Percentiles rank a stretch among this genome's conserved stretches.
These are phyloP conservation scores for Acacia acuminata DNA, from an alignment of 306 rosid species.

Conservation along the genomic window DNA sequence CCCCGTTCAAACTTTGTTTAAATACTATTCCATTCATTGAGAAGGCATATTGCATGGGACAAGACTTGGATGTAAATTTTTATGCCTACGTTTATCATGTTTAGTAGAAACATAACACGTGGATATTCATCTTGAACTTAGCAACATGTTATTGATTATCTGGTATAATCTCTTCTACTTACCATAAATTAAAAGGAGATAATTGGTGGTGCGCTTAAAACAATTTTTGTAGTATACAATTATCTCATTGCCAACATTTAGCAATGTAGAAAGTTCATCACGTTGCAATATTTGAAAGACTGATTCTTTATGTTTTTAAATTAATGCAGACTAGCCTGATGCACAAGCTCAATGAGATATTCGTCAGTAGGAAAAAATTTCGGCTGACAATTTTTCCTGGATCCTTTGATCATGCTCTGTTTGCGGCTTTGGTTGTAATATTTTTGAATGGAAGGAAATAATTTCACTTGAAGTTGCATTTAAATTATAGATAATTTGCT, in stretches of 20 bases:
- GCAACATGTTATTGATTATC: neutral
- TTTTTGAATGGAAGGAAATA: constrained; percentile 65
- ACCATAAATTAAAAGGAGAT: neutral
- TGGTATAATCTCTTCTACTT: neutral
- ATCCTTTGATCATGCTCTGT: constrained; percentile 48
- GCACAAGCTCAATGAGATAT: constrained; percentile 75
- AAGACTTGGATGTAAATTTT: neutral
- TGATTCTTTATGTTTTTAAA: constrained; percentile 1
- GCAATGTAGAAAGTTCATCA: constrained; percentile 5
- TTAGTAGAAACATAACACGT: neutral
- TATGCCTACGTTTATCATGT: neutral
- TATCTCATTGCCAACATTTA: neutral
- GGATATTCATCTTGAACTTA: neutral
- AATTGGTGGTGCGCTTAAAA: too few relatives aligned
- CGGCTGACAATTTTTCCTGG: constrained; percentile 77
- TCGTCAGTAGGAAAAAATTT: constrained; percentile 67
- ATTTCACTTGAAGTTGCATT: constrained; percentile 10
- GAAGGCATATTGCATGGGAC: too few relatives aligned
- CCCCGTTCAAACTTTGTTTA: too few relatives aligned
- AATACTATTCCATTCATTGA: too few relatives aligned
- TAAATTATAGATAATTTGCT: constrained; percentile 3
- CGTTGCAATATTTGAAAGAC: neutral
- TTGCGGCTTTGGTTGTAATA: constrained; percentile 69
- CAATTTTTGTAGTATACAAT: too few relatives aligned
- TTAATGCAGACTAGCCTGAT: constrained; percentile 82